A percentile compares a stretch with the other conserved stretches of the same genome.
phyloP scores from a whole-genome alignment of 169 alveolate genomes.

The Perkinsus marinus region DNA sequence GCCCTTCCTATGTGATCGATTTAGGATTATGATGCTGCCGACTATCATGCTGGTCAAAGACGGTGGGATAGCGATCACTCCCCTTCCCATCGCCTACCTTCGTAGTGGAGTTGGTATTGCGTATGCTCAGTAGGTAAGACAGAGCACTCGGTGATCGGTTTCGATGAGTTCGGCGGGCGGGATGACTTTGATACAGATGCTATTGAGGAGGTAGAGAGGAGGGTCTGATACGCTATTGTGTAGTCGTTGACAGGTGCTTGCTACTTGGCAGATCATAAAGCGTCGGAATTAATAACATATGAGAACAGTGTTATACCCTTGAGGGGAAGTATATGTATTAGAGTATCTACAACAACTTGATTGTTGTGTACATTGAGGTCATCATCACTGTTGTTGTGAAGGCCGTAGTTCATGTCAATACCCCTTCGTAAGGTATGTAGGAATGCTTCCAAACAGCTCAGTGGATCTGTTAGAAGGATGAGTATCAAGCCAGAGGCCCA shows the following conservation, averaged over 20 bases:
- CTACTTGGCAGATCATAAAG: neutral
- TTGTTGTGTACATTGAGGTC: no score
- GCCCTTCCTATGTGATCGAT: neutral
- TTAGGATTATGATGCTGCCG: neutral
- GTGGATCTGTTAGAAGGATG: no score
- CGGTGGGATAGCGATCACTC: neutral
- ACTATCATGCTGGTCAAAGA: neutral
- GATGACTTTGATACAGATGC: neutral
- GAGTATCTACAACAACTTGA: no score
- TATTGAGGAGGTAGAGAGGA: neutral
- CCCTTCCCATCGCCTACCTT: neutral
- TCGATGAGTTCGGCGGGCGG: neutral
- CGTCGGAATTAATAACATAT: neutral
- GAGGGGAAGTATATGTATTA: no score
- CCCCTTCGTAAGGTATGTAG: no score
- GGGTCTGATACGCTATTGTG: no score
- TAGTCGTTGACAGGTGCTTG: neutral
- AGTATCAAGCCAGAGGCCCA: no score
- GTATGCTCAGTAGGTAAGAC: neutral
- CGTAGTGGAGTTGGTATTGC: neutral
- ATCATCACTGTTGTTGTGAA: no score
- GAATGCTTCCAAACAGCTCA: no score
- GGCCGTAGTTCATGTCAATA: no score
- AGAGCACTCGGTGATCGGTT: neutral
- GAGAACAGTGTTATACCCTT: no score